These are phyloP conservation scores for Gaeumannomyces sp. DNA, from an alignment of 2,329 filamentous ascomycete species.

Conservation along the genomic window DNA sequence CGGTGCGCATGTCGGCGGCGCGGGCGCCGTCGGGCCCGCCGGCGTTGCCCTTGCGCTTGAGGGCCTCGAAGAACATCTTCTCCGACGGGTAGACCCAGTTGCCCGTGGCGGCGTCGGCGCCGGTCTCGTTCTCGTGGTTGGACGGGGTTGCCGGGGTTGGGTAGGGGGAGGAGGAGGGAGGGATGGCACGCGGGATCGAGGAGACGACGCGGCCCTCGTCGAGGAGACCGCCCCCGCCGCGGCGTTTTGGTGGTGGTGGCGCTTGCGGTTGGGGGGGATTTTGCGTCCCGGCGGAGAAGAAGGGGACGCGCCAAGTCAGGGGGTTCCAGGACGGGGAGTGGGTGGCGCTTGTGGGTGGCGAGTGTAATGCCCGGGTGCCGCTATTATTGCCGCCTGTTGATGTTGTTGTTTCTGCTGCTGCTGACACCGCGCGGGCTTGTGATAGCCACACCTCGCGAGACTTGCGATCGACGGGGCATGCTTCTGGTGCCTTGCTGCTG, in stretches of 20 bases:
- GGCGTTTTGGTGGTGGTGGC: conserved; percentile 11
- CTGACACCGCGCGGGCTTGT: conserved; percentile 50
- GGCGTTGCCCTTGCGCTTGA: conserved; percentile 80
- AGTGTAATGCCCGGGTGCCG: not conserved
- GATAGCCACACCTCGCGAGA: conserved; percentile 82
- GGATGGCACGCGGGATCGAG: conserved; percentile 59
- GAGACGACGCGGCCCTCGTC: conserved; percentile 68
- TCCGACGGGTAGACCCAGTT: conserved; percentile 98
- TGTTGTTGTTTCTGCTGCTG: conserved; percentile 13
- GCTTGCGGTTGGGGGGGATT: conserved; percentile 14
- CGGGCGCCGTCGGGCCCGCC: conserved; percentile 58
- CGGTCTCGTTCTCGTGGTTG: conserved; percentile 75
- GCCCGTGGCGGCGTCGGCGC: conserved; percentile 60
- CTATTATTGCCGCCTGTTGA: too few relatives aligned
- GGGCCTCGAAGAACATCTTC: conserved; percentile 96
- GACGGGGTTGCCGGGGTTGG: conserved; percentile 16
- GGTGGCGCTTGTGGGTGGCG: conserved; percentile 21
- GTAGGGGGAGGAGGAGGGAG: conserved; percentile 23
- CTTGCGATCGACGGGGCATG: conserved; percentile 85
- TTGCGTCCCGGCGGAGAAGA: conserved; percentile 18
- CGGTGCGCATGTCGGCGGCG: conserved; percentile 75
- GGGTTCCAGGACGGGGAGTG: conserved; percentile 33
- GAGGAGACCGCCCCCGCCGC: conserved; percentile 33
- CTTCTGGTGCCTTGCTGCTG: not conserved
- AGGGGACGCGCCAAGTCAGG: conserved; percentile 11